Conservation (phyloP, 352 stramenopile genomes). For the Phytopythium ostracodes region DNA sequence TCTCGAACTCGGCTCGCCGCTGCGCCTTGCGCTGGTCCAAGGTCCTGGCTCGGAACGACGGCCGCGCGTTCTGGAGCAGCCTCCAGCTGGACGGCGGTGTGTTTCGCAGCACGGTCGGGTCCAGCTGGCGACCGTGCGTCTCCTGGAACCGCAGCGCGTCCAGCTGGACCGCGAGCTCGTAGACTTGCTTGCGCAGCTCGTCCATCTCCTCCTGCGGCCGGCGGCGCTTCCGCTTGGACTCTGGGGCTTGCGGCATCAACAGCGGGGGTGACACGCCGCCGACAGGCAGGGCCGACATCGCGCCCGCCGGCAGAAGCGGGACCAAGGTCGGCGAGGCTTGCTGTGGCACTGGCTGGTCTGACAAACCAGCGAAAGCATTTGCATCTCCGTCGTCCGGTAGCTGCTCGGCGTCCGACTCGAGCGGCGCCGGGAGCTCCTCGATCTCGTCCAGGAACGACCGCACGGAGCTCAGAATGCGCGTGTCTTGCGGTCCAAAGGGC, state of each 20-base stretch:
- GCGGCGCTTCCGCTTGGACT: background rate
- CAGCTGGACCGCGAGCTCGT: slow-evolving; percentile 1
- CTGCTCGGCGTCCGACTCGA: background rate
- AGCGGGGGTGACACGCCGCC: background rate
- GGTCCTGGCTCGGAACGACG: background rate
- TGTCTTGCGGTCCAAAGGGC: background rate
- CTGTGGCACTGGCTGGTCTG: too few relatives aligned
- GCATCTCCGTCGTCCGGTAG: background rate
- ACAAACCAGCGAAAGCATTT: background rate
- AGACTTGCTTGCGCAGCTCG: slow-evolving; percentile 2
- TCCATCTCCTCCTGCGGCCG: slow-evolving; percentile 6
- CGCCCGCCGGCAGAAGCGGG: background rate
- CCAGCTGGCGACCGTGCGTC: background rate
- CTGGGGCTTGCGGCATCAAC: too few relatives aligned
- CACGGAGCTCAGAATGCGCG: background rate
- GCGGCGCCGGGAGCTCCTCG: background rate
- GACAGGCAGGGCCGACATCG: background rate
- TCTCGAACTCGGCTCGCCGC: background rate
- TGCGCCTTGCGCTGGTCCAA: background rate
- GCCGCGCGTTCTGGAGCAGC: background rate
- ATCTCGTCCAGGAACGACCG: background rate
- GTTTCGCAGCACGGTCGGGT: background rate
- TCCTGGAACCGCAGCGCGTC: slow-evolving; percentile 4
- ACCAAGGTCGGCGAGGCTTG: background rate
- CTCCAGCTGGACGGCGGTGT: background rate